Evolutionary conservation across 495 filamentous ascomycete genomes (phyloP), one percentile per base, ranked within the genome.

Genomic region (Cercophora scortea): DNA sequence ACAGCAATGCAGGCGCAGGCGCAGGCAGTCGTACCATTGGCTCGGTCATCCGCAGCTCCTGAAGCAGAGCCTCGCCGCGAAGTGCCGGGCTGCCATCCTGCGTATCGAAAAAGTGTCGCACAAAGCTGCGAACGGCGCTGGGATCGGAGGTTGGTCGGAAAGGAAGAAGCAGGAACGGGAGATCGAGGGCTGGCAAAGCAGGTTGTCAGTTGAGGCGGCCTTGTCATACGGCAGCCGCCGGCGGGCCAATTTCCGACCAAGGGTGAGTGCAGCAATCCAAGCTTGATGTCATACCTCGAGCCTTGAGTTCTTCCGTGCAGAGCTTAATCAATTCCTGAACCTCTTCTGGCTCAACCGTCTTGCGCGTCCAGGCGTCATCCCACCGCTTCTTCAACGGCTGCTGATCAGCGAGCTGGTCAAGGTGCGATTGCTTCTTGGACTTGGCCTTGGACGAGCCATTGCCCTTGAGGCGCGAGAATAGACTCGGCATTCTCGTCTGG

Each of bases 71-170:
- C 60, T 87, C 80, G 18, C 90, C 91, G 49, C 69, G 75, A 43
- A 88, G 68, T 17, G 72, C 70, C 48, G 67, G 71, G 40, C 51
- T 54, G 50, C 70, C 67, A 69, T 86, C 84, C 75, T 55, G 54
- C 51, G 67, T 65, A 65, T 85, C 85, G 76, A 95, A 98, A 69
- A 88, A 97, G 70, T 92, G 90, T 51, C 92, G 87, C 57, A 98
- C 83, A 62, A 97, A 96, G 16, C 83, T 88, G 65, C 89, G 86
- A 46, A 94, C 88, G 44, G 87, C 86, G 70, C 88, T 94, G 16
- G 92, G 83, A 65, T 98, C 90, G 52, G 90, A 89, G 49, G 84
- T 88, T 6, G 94, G 93, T 55, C 93, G 84, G 70, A 96, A 98
- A 8, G 93, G 94, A n/a, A 98, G 80, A 16, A 98, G 84, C 45